Evolutionary conservation across 2,329 filamentous ascomycete species (phyloP).

Genomic region (Pyricularia sp.): DNA sequence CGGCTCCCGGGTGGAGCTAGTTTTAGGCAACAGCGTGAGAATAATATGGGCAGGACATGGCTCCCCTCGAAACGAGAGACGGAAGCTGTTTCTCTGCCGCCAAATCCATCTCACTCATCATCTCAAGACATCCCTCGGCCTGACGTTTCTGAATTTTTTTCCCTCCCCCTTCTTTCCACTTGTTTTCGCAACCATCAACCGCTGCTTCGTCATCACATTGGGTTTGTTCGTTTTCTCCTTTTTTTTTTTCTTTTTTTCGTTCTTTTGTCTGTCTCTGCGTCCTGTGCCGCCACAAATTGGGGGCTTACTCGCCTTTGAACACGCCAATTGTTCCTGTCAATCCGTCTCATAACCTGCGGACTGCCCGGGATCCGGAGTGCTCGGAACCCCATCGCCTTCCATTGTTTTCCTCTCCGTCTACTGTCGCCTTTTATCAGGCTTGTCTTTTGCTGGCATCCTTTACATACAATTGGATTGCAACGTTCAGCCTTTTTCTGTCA

Average conservation of each 20-base stretch:
- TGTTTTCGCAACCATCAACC: neutral
- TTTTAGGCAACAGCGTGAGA: neutral
- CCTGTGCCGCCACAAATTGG: neutral
- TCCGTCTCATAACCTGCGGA: neutral
- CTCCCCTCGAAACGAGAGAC: neutral
- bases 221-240: neutral
- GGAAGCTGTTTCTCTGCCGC: neutral
- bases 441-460: neutral
- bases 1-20: neutral
- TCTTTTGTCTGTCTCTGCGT: neutral
- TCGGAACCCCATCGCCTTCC: neutral
- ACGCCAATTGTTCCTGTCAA: neutral
- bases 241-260: neutral
- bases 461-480: neutral
- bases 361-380: neutral
- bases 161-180: neutral
- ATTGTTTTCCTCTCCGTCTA: neutral
- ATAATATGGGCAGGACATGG: neutral
- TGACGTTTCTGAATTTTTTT: neutral
- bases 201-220: neutral
- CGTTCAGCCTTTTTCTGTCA: neutral
- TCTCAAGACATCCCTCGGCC: neutral
- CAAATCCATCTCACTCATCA: neutral
- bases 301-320: neutral
- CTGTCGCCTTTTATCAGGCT: neutral